phyloP scores from a whole-genome alignment of 1,139 yeast genomes.

The Lodderomyces parapsilosis region DNA sequence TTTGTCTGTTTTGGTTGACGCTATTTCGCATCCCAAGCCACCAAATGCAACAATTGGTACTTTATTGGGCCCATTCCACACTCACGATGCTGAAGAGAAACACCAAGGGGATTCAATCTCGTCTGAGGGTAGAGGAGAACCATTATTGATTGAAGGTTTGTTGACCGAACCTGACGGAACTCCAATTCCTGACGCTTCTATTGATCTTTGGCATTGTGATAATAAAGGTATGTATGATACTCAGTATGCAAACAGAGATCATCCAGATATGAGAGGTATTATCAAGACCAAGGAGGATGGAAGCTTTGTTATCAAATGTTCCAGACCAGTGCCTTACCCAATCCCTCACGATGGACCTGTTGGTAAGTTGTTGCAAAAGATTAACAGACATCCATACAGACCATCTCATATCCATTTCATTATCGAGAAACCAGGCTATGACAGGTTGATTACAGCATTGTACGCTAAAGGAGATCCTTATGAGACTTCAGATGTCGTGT shows the following conservation, averaged over 20 bases:
- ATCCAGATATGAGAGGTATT: slow-evolving; percentile 34
- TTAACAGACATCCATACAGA: slow-evolving; percentile 36
- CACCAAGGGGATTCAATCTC: slow-evolving; percentile 26
- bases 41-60: slow-evolving; percentile 29
- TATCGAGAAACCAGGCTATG: slow-evolving; percentile 27
- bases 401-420: slow-evolving; percentile 37
- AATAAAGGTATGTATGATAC: slow-evolving; percentile 38
- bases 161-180: slow-evolving; percentile 25
- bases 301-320: slow-evolving; percentile 24
- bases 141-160: slow-evolving; percentile 20
- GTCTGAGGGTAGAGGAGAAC: slow-evolving; percentile 31
- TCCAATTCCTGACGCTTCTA: slow-evolving; percentile 26
- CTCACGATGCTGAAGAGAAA: slow-evolving; percentile 29
- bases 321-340: slow-evolving; percentile 36
- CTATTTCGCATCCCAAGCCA: slow-evolving; percentile 31
- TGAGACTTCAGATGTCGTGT: slow-evolving; percentile 31
- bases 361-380: slow-evolving; percentile 26
- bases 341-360: slow-evolving; percentile 43
- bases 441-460: slow-evolving; percentile 29
- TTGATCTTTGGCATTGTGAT: slow-evolving; percentile 40
- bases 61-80: slow-evolving; percentile 33
- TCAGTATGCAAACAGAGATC: slow-evolving; percentile 22
- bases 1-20: slow-evolving; percentile 30
- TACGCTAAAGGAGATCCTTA: slow-evolving; percentile 29
- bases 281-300: slow-evolving; percentile 27